Percentiles rank a stretch among this genome's conserved stretches.
Evolutionary conservation across 75 land plant genomes (phyloP).

Genomic region (Chamaecyparis obtusa): DNA sequence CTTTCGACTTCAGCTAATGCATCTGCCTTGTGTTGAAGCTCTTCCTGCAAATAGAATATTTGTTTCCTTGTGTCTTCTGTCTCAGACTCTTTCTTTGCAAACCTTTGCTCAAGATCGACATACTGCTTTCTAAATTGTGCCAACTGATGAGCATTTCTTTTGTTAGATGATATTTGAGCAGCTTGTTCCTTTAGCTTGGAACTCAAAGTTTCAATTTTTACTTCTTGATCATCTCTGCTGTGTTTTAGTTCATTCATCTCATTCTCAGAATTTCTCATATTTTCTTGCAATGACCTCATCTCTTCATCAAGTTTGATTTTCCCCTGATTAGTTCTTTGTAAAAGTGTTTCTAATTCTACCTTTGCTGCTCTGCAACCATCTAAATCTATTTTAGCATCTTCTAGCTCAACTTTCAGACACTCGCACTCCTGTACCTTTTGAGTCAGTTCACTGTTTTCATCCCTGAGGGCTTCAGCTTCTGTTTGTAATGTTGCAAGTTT

Average conservation of each 20-base stretch:
- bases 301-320: constrained; percentile 8
- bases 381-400: constrained; percentile 18
- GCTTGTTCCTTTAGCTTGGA: constrained; percentile 25
- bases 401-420: constrained; percentile 25
- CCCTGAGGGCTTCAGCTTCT: constrained; percentile 27
- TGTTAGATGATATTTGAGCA: background rate
- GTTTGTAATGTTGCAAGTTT: constrained; percentile 20
- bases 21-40: constrained; percentile 48
- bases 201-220: constrained; percentile 17
- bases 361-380: constrained; percentile 20
- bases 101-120: constrained; percentile 28
- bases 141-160: background rate
- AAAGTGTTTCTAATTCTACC: background rate
- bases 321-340: constrained; percentile 17
- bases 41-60: constrained; percentile 36
- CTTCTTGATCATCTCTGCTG: constrained; percentile 39
- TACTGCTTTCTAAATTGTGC: constrained; percentile 25
- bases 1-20: constrained; percentile 31
- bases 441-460: constrained; percentile 24
- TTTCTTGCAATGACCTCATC: constrained; percentile 20
- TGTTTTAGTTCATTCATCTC: constrained; percentile 24
- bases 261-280: constrained; percentile 24
- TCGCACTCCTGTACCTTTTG: constrained; percentile 22
- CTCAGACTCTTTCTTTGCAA: constrained; percentile 45
- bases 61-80: constrained; percentile 54